Percentiles rank a stretch among this genome's conserved stretches.
Evolutionary conservation across 2,329 filamentous ascomycete species (phyloP).

Genomic region (Leptodontidium sp.): DNA sequence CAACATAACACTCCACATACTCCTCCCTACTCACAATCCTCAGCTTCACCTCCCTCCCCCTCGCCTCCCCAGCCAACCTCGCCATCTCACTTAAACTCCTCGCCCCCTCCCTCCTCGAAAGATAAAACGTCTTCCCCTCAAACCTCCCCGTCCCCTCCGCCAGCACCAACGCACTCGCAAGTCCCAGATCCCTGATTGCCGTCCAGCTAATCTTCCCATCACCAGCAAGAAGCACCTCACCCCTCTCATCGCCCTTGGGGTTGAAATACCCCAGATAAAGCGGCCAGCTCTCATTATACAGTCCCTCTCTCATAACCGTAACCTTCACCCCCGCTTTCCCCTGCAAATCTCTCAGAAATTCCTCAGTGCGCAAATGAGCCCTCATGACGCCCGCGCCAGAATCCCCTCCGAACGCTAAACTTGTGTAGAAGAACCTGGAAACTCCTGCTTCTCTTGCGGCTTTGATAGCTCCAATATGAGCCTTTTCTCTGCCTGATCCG

Average conservation of each 20-base stretch:
- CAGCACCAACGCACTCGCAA: conserved; percentile 38
- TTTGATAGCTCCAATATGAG: conserved; percentile 40
- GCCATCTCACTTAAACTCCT: conserved; percentile 37
- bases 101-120: conserved; percentile 23
- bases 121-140: conserved; percentile 35
- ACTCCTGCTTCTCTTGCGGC: conserved; percentile 47
- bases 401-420: conserved; percentile 39
- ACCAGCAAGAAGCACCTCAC: conserved; percentile 40
- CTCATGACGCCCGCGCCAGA: conserved; percentile 36
- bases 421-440: conserved; percentile 48
- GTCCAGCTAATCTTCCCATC: conserved; percentile 42
- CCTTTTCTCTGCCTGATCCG: conserved; percentile 30
- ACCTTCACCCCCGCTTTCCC: conserved; percentile 24
- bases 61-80: conserved; percentile 28
- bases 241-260: conserved; percentile 29
- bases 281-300: conserved; percentile 43
- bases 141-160: conserved; percentile 30
- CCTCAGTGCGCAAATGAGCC: conserved; percentile 37
- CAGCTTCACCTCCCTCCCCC: conserved; percentile 28
- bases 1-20: conserved; percentile 36
- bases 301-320: conserved; percentile 41
- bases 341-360: conserved; percentile 34
- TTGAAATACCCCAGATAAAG: conserved; percentile 41
- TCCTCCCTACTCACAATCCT: conserved; percentile 36
- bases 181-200: conserved; percentile 39